These are phyloP conservation scores for Begonia masoniana DNA, from an alignment of 306 rosid species.

Conservation along the genomic window DNA sequence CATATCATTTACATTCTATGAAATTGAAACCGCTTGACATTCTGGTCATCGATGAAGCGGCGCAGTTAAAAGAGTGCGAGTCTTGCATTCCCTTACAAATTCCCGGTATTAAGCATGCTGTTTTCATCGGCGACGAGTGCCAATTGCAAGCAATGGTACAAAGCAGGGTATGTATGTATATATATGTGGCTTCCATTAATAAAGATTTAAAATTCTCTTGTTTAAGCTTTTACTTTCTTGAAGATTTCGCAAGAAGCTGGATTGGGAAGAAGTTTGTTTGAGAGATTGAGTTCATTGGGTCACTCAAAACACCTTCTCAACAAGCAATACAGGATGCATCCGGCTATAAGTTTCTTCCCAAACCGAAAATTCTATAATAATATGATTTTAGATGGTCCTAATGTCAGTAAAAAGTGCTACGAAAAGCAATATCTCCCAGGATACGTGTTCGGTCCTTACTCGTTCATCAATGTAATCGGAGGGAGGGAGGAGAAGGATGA, in stretches of 20 bases:
- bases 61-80: slow-evolving; percentile 68
- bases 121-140: slow-evolving; percentile 71
- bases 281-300: slow-evolving; percentile 34
- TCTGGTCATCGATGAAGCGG: slow-evolving; percentile 76
- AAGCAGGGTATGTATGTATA: slow-evolving; percentile 35
- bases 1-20: slow-evolving; percentile 36
- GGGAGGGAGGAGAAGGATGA: slow-evolving; percentile 68
- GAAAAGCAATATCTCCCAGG: slow-evolving; percentile 38
- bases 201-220: too few species aligned
- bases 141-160: slow-evolving; percentile 62
- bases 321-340: slow-evolving; percentile 78
- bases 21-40: slow-evolving; percentile 25
- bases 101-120: slow-evolving; percentile 33
- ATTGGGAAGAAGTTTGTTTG: slow-evolving; percentile 71
- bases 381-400: slow-evolving; percentile 41
- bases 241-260: slow-evolving; percentile 46
- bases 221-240: not conserved
- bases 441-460: slow-evolving; percentile 60
- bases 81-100: slow-evolving; percentile 56
- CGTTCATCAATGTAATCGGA: slow-evolving; percentile 52
- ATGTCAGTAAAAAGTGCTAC: slow-evolving; percentile 28
- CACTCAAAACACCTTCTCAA: slow-evolving; percentile 44
- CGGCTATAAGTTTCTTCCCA: slow-evolving; percentile 60
- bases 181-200: not conserved
- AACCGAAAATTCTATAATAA: slow-evolving; percentile 39